Conservation (phyloP, 768 basidiomycete genomes). For the Mrakia gelida region DNA sequence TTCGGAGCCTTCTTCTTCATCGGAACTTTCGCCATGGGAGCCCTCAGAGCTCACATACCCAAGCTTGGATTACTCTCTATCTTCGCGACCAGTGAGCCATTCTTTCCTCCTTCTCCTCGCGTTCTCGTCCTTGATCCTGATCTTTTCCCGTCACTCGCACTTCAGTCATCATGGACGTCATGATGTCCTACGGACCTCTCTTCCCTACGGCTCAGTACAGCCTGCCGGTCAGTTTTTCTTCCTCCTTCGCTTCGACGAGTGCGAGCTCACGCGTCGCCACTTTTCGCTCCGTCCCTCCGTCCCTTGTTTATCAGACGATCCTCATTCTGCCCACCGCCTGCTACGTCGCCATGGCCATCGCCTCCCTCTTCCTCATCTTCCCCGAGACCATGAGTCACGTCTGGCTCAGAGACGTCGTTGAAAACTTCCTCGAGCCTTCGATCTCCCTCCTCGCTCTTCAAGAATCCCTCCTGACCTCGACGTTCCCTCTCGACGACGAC, state of each 20-base stretch:
- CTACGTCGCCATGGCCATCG: slow-evolving; percentile 54
- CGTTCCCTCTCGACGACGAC: slow-evolving; percentile 34
- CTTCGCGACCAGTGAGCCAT: slow-evolving; percentile 52
- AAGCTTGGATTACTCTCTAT: slow-evolving; percentile 51
- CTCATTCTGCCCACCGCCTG: slow-evolving; percentile 50
- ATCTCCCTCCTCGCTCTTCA: slow-evolving; percentile 38
- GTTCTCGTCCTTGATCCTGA: slow-evolving; percentile 6
- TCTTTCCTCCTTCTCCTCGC: slow-evolving; percentile 11
- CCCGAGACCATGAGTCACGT: slow-evolving; percentile 54
- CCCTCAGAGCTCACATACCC: slow-evolving; percentile 52
- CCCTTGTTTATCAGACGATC: slow-evolving; percentile 1
- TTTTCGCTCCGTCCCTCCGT: too few species aligned
- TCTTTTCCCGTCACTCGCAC: slow-evolving; percentile 5
- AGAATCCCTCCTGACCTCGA: slow-evolving; percentile 36
- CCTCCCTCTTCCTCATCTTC: slow-evolving; percentile 52
- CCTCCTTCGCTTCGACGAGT: slow-evolving; percentile 29
- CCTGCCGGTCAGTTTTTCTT: slow-evolving; percentile 41
- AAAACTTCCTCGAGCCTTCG: slow-evolving; percentile 39
- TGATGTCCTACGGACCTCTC: slow-evolving; percentile 49
- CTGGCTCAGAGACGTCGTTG: slow-evolving; percentile 34
- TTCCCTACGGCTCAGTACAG: slow-evolving; percentile 52
- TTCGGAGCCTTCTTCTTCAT: slow-evolving; percentile 54
- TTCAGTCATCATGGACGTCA: slow-evolving; percentile 30
- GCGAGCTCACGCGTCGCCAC: slow-evolving; percentile 37
- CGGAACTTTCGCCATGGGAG: slow-evolving; percentile 48